phyloP scores from a whole-genome alignment of 2,329 filamentous ascomycete genomes.

The Ophiostoma sp. region DNA sequence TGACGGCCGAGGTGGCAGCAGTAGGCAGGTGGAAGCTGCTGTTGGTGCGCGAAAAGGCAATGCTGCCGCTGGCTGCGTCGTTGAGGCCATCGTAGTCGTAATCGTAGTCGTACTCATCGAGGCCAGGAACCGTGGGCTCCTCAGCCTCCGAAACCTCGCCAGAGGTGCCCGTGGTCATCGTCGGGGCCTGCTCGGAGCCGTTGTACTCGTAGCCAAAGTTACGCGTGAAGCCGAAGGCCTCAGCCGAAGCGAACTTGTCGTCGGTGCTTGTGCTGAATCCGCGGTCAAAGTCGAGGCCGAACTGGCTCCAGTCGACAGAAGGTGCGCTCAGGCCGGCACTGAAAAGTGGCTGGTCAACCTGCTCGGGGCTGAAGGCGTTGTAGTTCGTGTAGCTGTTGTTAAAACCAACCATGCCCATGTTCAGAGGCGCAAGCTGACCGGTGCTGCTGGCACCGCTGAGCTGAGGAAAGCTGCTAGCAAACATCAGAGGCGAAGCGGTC shows the following conservation, averaged over 20 bases:
- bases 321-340: constrained; percentile 62
- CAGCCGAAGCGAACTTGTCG: constrained; percentile 52
- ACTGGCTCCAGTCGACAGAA: constrained; percentile 56
- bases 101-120: constrained; percentile 46
- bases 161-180: constrained; percentile 61
- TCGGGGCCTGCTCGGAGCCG: constrained; percentile 55
- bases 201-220: constrained; percentile 57
- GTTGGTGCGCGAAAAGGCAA: constrained; percentile 50
- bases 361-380: constrained; percentile 48
- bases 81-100: constrained; percentile 24
- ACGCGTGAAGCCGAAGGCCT: constrained; percentile 55
- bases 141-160: constrained; percentile 69
- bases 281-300: constrained; percentile 48
- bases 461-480: constrained; percentile 39
- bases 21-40: constrained; percentile 49
- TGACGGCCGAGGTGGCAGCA: constrained; percentile 40
- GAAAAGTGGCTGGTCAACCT: constrained; percentile 59
- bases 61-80: constrained; percentile 40
- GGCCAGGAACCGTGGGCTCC: constrained; percentile 50
- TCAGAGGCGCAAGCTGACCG: constrained; percentile 56
- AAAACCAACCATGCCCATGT: constrained; percentile 58
- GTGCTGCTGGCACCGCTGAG: constrained; percentile 39
- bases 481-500: constrained; percentile 59
- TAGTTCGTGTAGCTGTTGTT: constrained; percentile 44
- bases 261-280: constrained; percentile 46